Conservation (phyloP, 805 yeast species). For the Barnettozyma californica region DNA sequence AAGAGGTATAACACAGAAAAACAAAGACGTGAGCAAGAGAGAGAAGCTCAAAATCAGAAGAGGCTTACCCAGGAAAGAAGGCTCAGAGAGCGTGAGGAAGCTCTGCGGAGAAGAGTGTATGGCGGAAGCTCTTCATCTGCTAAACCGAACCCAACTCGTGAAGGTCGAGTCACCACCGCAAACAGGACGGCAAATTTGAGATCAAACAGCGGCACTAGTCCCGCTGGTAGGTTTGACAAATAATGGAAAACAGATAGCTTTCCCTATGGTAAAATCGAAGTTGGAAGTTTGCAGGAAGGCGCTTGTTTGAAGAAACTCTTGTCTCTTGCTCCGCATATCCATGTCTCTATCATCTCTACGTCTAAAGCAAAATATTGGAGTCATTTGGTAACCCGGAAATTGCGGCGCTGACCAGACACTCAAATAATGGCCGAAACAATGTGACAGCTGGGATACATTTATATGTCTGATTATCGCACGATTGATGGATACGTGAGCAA, state of each 20-base stretch:
- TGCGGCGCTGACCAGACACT: no score
- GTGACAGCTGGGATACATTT: no score
- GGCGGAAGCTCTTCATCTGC: slow-evolving; percentile 15
- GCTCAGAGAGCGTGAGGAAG: slow-evolving; percentile 24
- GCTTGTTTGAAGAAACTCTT: no score
- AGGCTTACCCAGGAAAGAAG: slow-evolving; percentile 17
- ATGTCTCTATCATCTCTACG: no score
- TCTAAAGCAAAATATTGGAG: no score
- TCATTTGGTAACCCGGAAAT: no score
- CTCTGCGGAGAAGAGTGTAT: slow-evolving; percentile 25
- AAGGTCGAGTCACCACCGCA: not conserved
- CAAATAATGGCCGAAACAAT: no score
- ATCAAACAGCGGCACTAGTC: not conserved
- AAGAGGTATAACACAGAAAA: slow-evolving; percentile 22
- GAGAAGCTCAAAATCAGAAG: slow-evolving; percentile 15
- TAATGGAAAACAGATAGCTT: not conserved
- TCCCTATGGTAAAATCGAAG: no score
- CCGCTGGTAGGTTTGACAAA: not conserved
- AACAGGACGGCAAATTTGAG: not conserved
- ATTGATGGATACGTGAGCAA: no score
- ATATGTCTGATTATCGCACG: no score
- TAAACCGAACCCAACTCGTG: not conserved
- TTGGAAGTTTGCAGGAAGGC: no score
- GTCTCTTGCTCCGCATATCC: no score
- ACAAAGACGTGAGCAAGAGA: slow-evolving; percentile 23